Conservation (phyloP, 140 eudicot species). For the Cichorium intybus region DNA sequence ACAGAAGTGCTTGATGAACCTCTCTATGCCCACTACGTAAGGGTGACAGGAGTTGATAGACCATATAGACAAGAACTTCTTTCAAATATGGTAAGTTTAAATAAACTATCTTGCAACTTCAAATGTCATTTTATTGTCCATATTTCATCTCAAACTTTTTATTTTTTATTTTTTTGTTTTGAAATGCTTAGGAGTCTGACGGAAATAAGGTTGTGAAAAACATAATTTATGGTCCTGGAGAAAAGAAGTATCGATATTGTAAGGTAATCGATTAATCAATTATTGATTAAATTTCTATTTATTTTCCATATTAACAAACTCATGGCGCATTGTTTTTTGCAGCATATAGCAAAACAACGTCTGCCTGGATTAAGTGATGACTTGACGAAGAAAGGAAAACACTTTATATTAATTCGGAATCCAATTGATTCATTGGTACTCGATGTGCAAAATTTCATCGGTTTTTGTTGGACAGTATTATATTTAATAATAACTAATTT, state of each 20-base stretch:
- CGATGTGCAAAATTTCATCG: background rate
- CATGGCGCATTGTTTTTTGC: slow-evolving; percentile 14
- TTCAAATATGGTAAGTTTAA: slow-evolving; percentile 61
- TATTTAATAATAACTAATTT: background rate
- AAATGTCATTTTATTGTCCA: slow-evolving; percentile 1
- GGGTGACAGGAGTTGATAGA: slow-evolving; percentile 70
- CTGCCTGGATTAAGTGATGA: slow-evolving; percentile 68
- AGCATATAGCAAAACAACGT: slow-evolving; percentile 84
- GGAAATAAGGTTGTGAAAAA: slow-evolving; percentile 81
- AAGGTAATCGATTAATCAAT: slow-evolving; percentile 53
- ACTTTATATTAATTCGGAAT: slow-evolving; percentile 80
- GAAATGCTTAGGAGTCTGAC: slow-evolving; percentile 70
- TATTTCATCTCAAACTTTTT: background rate
- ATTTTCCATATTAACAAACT: background rate
- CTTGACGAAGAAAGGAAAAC: slow-evolving; percentile 82
- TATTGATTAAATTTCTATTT: no score
- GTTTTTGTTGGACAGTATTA: background rate
- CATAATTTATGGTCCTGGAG: slow-evolving; percentile 67
- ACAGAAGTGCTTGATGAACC: slow-evolving; percentile 94
- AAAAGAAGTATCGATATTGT: slow-evolving; percentile 80
- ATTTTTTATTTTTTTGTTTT: slow-evolving; percentile 1
- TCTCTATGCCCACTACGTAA: slow-evolving; percentile 67
- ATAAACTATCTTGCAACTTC: background rate
- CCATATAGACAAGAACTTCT: slow-evolving; percentile 78
- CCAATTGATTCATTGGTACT: slow-evolving; percentile 89